Evolutionary conservation across 805 yeast species (phyloP).

Genomic region (Candida incommunis): DNA sequence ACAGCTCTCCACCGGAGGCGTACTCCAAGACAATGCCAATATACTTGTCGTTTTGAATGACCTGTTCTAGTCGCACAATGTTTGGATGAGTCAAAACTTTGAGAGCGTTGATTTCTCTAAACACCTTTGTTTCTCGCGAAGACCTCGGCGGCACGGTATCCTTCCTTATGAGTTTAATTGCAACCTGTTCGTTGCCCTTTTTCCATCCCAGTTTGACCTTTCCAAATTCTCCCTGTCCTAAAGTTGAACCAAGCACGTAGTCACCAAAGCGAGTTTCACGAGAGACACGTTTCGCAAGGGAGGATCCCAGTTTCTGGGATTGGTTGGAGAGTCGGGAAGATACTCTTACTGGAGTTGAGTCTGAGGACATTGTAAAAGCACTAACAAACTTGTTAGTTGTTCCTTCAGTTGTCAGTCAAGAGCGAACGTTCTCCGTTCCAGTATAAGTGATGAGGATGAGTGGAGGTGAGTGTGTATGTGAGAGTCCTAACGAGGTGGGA

Average conservation of each 20-base stretch:
- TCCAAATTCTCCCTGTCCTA: conserved; percentile 98
- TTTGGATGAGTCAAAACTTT: conserved; percentile 76
- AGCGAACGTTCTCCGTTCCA: too few relatives aligned
- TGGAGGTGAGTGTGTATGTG: too few relatives aligned
- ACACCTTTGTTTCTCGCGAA: conserved; percentile 77
- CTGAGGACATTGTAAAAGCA: too few relatives aligned
- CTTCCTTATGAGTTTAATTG: conserved; percentile 81
- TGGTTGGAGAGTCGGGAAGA: conserved; percentile 16
- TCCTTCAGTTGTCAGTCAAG: too few relatives aligned
- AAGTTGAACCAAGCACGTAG: conserved; percentile 78
- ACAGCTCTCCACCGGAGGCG: conserved; percentile 95
- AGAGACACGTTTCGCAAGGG: conserved; percentile 10
- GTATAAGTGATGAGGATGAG: too few relatives aligned
- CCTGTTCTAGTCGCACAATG: conserved; percentile 83
- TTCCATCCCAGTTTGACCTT: conserved; percentile 96
- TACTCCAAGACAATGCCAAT: conserved; percentile 94
- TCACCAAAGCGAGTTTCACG: conserved; percentile 58
- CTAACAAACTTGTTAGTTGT: too few relatives aligned
- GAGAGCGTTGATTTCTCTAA: conserved; percentile 84
- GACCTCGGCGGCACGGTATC: conserved; percentile 79
- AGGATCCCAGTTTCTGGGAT: conserved; percentile 4
- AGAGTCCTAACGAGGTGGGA: too few relatives aligned
- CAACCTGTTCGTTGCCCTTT: conserved; percentile 50
- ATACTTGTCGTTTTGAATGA: conserved; percentile 83
- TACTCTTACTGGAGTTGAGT: conserved; percentile 10